Base-by-base conservation (phyloP, 1,139 yeast species). In the Candida gigantensis region DNA sequence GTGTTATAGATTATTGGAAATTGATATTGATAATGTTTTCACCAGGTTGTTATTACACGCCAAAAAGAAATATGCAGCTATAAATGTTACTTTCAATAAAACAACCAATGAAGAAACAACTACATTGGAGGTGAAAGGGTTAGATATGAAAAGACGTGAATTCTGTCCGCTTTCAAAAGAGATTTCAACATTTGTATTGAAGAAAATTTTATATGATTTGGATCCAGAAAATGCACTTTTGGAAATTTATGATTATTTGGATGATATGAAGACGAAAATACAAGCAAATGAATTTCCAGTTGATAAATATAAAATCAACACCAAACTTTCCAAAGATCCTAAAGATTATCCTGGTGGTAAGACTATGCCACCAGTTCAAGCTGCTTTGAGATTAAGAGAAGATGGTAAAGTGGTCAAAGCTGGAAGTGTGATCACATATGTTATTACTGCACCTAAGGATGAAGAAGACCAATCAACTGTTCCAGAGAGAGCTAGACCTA, bases 21-120 rank as follows among this genome's bases (percentile, higher is more conserved):
- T 94, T 55, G 99, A 94, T 55, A 88, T 87, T 47, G 99, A 94
- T 65, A 89, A 92, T 54, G 89, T 89, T 2, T 94, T 87, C 65
- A 85, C 86, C 53, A 79, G 90, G 47, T 71, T 94, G 44, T 70
- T 94, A 41, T 68, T 94, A 39, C 96, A 89, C 57, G 89, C 96
- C n/a, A 94, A 94, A 67, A 94, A 94, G 79, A 94, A 94, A 65
- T 94, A 94, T 57, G 99, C 99, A 3, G 98, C 98, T 2, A 71
- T 90, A 66, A 83, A 80, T 49, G 66, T 76, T 30, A 58, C 72
- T 12, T 68, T 76, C 20, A 65, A 67, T 34, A 67, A 69, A 34
- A 62, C 67, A 29, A 75, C 79, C 26, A 77, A 75, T 2, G 66
- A 74, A 38, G 86, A 77, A 49, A 52, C 56, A 2, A 62, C 80